phyloP scores from a whole-genome alignment of 441 rosid genomes.

The Populus tomentosa region DNA sequence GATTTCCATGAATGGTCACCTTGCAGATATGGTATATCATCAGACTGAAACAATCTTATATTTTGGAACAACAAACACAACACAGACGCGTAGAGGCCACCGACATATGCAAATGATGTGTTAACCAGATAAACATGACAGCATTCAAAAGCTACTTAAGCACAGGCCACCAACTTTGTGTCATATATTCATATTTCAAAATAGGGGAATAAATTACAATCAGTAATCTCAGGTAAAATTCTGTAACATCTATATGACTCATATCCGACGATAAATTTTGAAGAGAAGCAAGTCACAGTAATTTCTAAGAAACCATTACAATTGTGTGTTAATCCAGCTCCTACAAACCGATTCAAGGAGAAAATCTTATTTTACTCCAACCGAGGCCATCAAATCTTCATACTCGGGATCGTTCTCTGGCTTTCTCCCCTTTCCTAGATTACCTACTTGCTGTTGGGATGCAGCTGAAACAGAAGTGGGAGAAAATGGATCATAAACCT shows the following conservation, averaged over 20 bases:
- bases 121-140: background rate
- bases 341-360: background rate
- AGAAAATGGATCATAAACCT: constrained; percentile 84
- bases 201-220: background rate
- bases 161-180: background rate
- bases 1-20: background rate
- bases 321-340: background rate
- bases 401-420: constrained; percentile 26
- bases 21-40: background rate
- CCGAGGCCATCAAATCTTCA: constrained; percentile 17
- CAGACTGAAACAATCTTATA: background rate
- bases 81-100: background rate
- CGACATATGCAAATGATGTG: background rate
- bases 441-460: constrained; percentile 39
- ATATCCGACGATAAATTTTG: background rate
- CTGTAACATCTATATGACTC: background rate
- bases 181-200: background rate
- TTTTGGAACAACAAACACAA: background rate
- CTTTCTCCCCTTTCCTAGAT: constrained; percentile 24
- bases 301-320: background rate
- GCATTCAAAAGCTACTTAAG: background rate
- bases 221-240: background rate
- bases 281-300: background rate
- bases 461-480: constrained; percentile 48
- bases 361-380: constrained; percentile 3